Conservation (phyloP, 2,329 filamentous ascomycete genomes). For the Paraphoma sp. region DNA sequence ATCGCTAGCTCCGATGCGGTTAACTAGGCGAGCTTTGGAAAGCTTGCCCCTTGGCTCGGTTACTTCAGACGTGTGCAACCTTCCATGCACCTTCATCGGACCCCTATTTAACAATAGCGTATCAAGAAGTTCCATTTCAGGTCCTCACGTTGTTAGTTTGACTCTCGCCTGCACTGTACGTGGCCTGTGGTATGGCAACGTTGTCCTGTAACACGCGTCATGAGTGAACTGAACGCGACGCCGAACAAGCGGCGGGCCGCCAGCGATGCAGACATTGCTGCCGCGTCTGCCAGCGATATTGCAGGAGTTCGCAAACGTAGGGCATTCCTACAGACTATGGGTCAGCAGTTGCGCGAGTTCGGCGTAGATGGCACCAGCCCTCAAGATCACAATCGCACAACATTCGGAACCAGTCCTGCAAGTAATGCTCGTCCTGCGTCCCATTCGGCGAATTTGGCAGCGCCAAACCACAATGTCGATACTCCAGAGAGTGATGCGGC, state of each 20-base stretch:
- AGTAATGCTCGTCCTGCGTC: conserved; percentile 11
- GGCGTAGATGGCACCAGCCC: conserved; percentile 29
- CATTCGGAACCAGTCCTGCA: conserved; percentile 24
- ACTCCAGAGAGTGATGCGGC: conserved; percentile 25
- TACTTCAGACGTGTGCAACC: background rate
- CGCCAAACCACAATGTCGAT: conserved; percentile 10
- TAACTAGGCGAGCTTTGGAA: background rate
- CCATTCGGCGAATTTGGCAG: conserved; percentile 3
- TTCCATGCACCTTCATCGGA: background rate
- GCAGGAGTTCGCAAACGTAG: conserved; percentile 22
- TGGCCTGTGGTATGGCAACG: too few species aligned
- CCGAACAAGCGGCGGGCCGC: conserved; percentile 24
- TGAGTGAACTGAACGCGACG: conserved; percentile 19
- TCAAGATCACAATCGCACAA: conserved; percentile 20
- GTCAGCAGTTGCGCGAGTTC: conserved; percentile 33
- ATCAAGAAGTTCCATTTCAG: background rate
- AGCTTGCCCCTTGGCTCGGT: background rate
- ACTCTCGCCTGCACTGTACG: background rate
- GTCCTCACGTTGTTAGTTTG: background rate
- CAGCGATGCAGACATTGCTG: conserved; percentile 7
- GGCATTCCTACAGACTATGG: conserved; percentile 34
- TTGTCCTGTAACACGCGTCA: conserved; percentile 1
- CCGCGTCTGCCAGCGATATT: conserved; percentile 1
- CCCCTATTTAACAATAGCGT: too few species aligned
- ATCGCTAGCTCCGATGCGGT: background rate